Evolutionary conservation across 495 filamentous ascomycete genomes (phyloP).

Genomic region (Podospora pseudocomata): DNA sequence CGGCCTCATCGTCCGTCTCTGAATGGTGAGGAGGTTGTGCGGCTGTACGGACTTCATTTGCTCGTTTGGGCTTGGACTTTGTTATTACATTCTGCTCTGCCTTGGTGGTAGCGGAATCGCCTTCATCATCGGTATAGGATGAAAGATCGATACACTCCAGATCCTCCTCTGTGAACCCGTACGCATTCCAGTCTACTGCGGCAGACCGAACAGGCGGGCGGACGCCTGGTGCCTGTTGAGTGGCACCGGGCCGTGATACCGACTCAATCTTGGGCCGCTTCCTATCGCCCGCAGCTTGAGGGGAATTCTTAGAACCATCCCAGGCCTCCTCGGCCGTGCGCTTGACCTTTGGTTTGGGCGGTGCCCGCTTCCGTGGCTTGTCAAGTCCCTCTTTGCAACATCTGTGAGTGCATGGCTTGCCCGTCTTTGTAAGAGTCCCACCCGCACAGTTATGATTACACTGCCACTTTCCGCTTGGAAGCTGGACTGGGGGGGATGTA

Average conservation of each 20-base stretch:
- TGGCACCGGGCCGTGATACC: neutral
- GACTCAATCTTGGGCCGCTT: conserved; percentile 3
- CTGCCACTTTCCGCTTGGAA: conserved; percentile 80
- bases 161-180: conserved; percentile 18
- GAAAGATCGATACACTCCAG: conserved; percentile 41
- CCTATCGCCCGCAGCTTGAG: neutral
- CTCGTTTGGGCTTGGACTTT: neutral
- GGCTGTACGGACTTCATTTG: neutral
- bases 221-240: neutral
- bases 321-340: neutral
- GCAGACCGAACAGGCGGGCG: neutral
- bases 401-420: conserved; percentile 53
- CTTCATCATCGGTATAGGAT: conserved; percentile 15
- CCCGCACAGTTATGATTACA: conserved; percentile 76
- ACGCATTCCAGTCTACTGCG: conserved; percentile 8
- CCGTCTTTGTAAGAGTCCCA: conserved; percentile 64
- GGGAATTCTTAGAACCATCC: neutral
- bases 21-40: neutral
- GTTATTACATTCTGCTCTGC: neutral
- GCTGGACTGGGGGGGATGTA: conserved; percentile 47
- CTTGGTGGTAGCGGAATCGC: neutral
- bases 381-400: conserved; percentile 89
- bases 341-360: conserved; percentile 32
- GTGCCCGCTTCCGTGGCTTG: conserved; percentile 63
- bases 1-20: neutral